Evolutionary conservation across 768 basidiomycete species (phyloP).

Genomic region (Cystofilobasidium macerans): DNA sequence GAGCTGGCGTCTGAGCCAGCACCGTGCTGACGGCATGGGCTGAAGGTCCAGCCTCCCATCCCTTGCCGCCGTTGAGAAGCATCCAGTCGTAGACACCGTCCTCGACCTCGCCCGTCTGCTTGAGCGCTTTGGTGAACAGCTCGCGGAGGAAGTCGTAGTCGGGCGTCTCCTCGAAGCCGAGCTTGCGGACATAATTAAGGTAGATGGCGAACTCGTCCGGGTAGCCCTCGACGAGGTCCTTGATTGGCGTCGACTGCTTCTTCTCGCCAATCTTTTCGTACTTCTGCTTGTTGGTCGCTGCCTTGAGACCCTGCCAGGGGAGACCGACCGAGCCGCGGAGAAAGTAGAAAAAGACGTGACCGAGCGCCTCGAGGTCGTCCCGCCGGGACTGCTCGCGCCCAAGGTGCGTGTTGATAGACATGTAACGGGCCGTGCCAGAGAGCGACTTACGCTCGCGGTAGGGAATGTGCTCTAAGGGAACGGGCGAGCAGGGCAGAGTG

Average conservation of each 20-base stretch:
- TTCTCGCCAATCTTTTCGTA: conserved; percentile 99
- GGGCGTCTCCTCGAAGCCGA: conserved; percentile 97
- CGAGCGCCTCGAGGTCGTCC: conserved; percentile 96
- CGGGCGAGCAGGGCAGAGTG: neutral
- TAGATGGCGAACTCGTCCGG: conserved; percentile 99
- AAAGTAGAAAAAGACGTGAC: conserved; percentile 99
- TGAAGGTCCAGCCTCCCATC: conserved; percentile 69
- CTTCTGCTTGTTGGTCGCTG: conserved; percentile 99
- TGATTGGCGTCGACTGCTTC: conserved; percentile 94
- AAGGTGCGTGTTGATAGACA: conserved; percentile 98
- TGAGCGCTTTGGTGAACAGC: conserved; percentile 84
- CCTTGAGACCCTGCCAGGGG: conserved; percentile 98
- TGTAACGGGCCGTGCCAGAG: conserved; percentile 94
- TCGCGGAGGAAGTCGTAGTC: conserved; percentile 98
- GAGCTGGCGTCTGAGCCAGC: conserved; percentile 17
- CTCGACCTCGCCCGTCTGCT: conserved; percentile 78
- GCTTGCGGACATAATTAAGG: conserved; percentile 95
- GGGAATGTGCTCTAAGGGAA: conserved; percentile 67
- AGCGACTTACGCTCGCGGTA: conserved; percentile 96
- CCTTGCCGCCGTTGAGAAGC: conserved; percentile 77
- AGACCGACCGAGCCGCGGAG: conserved; percentile 66
- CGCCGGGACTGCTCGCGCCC: conserved; percentile 77
- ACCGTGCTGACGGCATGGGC: conserved; percentile 8
- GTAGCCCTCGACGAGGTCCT: conserved; percentile 89
- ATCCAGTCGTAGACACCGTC: conserved; percentile 98